Evolutionary conservation across 345 rosid genomes (phyloP).

Genomic region (Psidium guajava): DNA sequence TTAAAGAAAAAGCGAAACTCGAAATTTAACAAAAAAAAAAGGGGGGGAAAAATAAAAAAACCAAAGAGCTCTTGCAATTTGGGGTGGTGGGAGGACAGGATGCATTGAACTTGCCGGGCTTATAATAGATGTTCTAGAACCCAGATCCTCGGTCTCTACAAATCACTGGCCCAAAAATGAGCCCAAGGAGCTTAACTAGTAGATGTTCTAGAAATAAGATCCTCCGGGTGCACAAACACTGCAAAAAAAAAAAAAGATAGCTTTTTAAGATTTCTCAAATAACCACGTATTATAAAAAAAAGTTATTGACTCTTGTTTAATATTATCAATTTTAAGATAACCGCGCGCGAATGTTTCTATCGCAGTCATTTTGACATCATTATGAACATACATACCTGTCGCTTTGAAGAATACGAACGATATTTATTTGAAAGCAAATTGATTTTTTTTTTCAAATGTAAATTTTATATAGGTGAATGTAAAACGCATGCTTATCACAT

Average conservation of each 20-base stretch:
- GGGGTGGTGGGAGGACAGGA: background rate
- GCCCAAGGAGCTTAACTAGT: background rate
- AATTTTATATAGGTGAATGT: background rate
- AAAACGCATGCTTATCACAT: background rate
- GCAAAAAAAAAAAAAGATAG: background rate
- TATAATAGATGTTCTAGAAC: background rate
- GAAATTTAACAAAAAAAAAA: background rate
- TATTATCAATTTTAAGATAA: too few species aligned
- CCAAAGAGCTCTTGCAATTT: background rate
- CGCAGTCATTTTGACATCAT: background rate
- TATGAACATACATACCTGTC: accelerated
- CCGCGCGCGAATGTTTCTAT: background rate
- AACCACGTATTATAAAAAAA: background rate
- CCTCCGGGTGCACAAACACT: background rate
- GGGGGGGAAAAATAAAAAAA: background rate
- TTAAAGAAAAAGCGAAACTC: background rate
- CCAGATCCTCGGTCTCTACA: background rate
- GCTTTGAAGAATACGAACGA: accelerated
- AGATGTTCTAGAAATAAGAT: background rate
- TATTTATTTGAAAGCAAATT: background rate
- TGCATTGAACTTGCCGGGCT: background rate
- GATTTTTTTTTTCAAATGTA: background rate
- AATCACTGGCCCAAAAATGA: background rate
- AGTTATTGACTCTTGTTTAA: background rate
- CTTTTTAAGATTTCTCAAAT: background rate